Conservation (phyloP, 805 yeast genomes). For the Teunomyces aglyptinius region DNA sequence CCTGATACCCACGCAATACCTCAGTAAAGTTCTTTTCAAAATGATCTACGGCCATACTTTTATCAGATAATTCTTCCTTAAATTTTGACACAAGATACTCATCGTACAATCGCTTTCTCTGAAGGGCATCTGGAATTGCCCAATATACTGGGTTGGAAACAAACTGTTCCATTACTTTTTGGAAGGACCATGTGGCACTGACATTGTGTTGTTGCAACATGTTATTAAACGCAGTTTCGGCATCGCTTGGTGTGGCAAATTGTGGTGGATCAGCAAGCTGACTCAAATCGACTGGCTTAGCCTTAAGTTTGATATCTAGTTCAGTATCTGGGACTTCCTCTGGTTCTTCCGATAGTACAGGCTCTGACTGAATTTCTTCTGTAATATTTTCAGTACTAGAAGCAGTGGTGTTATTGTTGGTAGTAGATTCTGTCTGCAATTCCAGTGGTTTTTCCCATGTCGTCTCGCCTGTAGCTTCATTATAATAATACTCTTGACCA, state of each 20-base stretch:
- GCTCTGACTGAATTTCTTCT: background rate
- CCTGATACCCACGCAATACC: slow-evolving; percentile 39
- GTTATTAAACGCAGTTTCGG: slow-evolving; percentile 45
- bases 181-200: slow-evolving; percentile 76
- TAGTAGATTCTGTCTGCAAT: slow-evolving; percentile 17
- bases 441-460: slow-evolving; percentile 79
- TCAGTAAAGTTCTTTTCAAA: slow-evolving; percentile 54
- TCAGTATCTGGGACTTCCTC: slow-evolving; percentile 12
- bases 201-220: slow-evolving; percentile 57
- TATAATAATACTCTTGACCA: slow-evolving; percentile 67
- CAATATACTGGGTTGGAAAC: slow-evolving; percentile 65
- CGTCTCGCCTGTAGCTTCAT: slow-evolving; percentile 59
- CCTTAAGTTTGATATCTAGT: slow-evolving; percentile 19
- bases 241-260: slow-evolving; percentile 28
- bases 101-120: slow-evolving; percentile 62
- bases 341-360: background rate
- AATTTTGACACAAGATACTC: slow-evolving; percentile 47
- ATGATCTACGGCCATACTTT: slow-evolving; percentile 50
- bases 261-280: slow-evolving; percentile 23
- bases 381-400: slow-evolving; percentile 3
- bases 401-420: slow-evolving; percentile 7
- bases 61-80: slow-evolving; percentile 52
- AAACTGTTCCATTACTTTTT: slow-evolving; percentile 56
- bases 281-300: slow-evolving; percentile 19
- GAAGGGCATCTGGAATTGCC: slow-evolving; percentile 59